Conservation (phyloP, 805 yeast species). For the Yarrowia deformans region DNA sequence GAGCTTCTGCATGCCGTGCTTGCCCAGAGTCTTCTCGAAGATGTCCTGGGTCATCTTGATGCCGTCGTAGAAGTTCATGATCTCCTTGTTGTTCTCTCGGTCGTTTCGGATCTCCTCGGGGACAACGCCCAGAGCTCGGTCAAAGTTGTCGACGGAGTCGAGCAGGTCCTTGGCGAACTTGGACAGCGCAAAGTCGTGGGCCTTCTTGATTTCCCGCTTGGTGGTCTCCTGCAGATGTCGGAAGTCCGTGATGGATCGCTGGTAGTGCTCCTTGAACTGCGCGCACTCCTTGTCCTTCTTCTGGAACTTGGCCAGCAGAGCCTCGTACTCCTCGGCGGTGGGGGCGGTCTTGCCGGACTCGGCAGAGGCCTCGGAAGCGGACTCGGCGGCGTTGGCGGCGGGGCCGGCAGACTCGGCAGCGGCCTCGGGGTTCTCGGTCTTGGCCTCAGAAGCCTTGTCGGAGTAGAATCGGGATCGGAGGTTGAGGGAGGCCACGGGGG, state of each 20-base stretch:
- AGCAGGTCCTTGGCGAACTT: constrained; percentile 89
- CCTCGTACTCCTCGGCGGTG: constrained; percentile 43
- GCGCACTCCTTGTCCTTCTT: constrained; percentile 69
- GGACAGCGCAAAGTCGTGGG: constrained; percentile 88
- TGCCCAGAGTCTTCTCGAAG: constrained; percentile 80
- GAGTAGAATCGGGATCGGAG: constrained; percentile 33
- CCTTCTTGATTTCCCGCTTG: constrained; percentile 83
- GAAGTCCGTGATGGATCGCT: constrained; percentile 89
- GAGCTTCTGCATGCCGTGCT: constrained; percentile 80
- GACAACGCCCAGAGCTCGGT: constrained; percentile 79
- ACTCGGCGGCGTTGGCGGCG: constrained; percentile 26
- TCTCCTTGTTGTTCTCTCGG: constrained; percentile 64
- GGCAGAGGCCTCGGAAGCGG: constrained; percentile 17
- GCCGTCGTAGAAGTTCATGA: constrained; percentile 82
- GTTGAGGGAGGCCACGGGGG: background rate
- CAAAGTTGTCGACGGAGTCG: constrained; percentile 89
- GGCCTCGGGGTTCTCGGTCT: constrained; percentile 40
- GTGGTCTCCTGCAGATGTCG: constrained; percentile 91
- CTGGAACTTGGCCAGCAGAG: constrained; percentile 60
- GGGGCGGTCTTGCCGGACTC: constrained; percentile 44
- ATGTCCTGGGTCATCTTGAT: constrained; percentile 88
- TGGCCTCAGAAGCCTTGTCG: constrained; percentile 34
- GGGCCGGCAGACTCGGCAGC: constrained; percentile 33
- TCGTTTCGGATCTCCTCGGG: constrained; percentile 48
- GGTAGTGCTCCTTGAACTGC: constrained; percentile 80